Percentiles rank a stretch among this genome's conserved stretches.
Conservation (phyloP, 352 stramenopile genomes). For the Pythium periplocum region DNA sequence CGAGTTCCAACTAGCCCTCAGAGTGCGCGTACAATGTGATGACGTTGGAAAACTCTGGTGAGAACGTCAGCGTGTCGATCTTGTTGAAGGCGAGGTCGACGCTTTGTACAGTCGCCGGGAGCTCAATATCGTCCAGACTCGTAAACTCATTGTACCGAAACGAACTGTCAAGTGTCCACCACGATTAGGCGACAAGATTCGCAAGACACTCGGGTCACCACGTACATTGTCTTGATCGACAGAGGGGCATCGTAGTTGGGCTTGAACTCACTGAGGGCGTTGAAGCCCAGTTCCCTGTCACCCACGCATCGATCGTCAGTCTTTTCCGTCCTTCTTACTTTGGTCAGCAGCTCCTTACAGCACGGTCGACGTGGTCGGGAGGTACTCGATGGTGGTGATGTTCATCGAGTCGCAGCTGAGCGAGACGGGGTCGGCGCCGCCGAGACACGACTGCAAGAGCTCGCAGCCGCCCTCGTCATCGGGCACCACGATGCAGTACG, state of each 20-base stretch:
- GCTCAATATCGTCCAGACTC: conserved; percentile 3
- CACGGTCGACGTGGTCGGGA: background rate
- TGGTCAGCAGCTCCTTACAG: background rate
- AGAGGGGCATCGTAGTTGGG: no score
- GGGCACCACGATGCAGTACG: background rate
- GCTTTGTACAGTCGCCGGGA: conserved; percentile 2
- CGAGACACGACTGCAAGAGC: no score
- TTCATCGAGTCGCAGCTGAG: conserved; percentile 8
- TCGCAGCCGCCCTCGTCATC: background rate
- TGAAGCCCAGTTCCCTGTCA: conserved; percentile 1
- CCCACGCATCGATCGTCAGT: background rate
- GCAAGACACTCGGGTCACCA: background rate
- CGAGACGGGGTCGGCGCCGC: background rate
- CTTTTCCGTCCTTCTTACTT: background rate
- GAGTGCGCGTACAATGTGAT: conserved; percentile 1
- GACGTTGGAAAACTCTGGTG: conserved; percentile 2
- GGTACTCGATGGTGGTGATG: conserved; percentile 1
- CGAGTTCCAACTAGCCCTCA: no score
- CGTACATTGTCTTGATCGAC: background rate
- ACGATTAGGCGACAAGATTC: background rate
- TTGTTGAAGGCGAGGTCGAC: conserved; percentile 3
- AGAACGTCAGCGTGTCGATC: conserved; percentile 8
- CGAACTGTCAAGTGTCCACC: background rate
- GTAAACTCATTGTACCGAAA: background rate
- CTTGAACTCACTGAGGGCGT: no score